Base-by-base conservation (phyloP, 352 stramenopile genomes). In the Globisporangium paroecandrum region DNA sequence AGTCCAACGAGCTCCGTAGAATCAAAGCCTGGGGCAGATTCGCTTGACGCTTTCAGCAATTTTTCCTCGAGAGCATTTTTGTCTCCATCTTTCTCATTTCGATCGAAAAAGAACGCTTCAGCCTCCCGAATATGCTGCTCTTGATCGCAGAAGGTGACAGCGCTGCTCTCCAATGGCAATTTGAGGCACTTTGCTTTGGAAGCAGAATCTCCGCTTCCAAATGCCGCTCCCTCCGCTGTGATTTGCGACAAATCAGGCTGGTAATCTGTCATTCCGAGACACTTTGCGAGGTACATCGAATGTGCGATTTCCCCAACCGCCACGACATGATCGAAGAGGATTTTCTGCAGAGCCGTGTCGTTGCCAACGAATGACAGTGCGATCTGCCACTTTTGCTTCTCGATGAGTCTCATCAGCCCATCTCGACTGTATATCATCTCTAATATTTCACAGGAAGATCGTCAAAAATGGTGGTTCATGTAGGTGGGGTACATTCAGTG, bases 341-440 rank as follows among this genome's bases (percentile, higher is more conserved):
- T 57, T 8, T 62, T 64, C 65, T 89, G 81, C 7, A 91, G 74
- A 1, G 75, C 76, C 0, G 60, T 47, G 49, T 91, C 79, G 15
- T 76, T 84, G 1, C 83, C 83, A 7, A 87, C 83, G 68, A 89
- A 91, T 6, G 79, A 79, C 34, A 86, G 69, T 27, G 83, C 83
- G 25, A 91, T 65, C 13, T 85, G 72, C 83, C 81, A 91, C 41
- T 77, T 80, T 54, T 86, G 73, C 55, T 81, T 82, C 49, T 89
- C 78, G 41, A 89, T 84, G n/a, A 91, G 72, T 56, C 79, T 77
- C 27, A 83, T 56, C 20, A 90, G 58, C 43, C 75, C 74, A 57
- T 91, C 83, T 22, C 80, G 79, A 46, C 73, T 87, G 70, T 89
- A 90, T 15, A 91, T 66, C n/a, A 77, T 73, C 34, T 90, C 78